Conservation (phyloP, 192 early-diverging fungal genomes). For the Backusella mclennaniae region DNA sequence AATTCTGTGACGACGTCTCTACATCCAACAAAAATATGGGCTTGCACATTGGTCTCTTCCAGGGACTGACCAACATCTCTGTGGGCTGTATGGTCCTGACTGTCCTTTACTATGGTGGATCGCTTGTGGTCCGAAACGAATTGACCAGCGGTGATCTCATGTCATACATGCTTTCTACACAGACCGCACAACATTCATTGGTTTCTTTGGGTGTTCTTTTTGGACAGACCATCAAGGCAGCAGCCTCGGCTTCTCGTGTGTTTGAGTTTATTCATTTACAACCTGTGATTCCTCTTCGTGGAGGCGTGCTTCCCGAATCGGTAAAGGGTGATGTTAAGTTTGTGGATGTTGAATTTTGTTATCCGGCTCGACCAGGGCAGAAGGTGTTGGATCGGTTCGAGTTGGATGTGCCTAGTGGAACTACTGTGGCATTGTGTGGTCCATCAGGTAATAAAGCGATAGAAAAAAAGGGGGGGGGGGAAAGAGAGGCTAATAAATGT, state of each 20-base stretch:
- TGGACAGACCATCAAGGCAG: constrained; percentile 59
- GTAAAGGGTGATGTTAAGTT: constrained; percentile 67
- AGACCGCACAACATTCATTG: constrained; percentile 59
- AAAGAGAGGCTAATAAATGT: not conserved
- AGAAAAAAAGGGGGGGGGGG: not conserved
- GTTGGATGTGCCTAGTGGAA: constrained; percentile 68
- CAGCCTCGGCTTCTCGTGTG: constrained; percentile 49
- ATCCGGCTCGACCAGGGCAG: constrained; percentile 82
- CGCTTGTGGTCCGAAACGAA: constrained; percentile 46
- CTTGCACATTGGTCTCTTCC: constrained; percentile 61
- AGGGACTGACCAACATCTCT: constrained; percentile 57
- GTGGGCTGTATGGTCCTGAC: constrained; percentile 53
- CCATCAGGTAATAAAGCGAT: constrained; percentile 58
- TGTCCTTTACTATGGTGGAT: constrained; percentile 63
- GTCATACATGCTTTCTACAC: constrained; percentile 59
- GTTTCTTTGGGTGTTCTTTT: constrained; percentile 57
- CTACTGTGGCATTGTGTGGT: constrained; percentile 89
- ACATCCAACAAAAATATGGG: constrained; percentile 48
- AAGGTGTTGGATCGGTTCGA: constrained; percentile 70
- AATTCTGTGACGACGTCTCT: constrained; percentile 41
- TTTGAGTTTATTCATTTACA: constrained; percentile 47
- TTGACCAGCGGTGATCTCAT: constrained; percentile 59
- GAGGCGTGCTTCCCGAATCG: constrained; percentile 36
- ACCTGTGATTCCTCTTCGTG: constrained; percentile 40
- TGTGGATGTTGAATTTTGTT: constrained; percentile 73